Percentiles rank a stretch among this genome's conserved stretches.
These are phyloP conservation scores for Baudoinia panamericana DNA, from an alignment of 495 filamentous ascomycete genomes.

Conservation along the genomic window DNA sequence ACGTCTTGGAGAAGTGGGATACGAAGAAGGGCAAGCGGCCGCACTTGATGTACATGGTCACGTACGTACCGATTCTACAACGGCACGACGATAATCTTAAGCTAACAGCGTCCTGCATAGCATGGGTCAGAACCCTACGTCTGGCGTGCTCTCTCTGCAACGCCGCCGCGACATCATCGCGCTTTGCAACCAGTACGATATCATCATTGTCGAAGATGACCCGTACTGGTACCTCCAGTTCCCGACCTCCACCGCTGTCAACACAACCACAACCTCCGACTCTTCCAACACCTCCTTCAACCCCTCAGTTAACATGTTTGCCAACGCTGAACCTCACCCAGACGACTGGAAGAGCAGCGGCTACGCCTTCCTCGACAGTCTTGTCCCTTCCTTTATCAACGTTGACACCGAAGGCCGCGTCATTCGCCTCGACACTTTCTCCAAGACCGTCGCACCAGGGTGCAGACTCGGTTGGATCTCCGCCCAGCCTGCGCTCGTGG, in stretches of 20 bases:
- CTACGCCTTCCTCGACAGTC: slow-evolving; percentile 65
- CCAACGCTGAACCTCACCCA: slow-evolving; percentile 17
- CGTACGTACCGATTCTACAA: slow-evolving; percentile 49
- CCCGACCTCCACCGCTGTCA: slow-evolving; percentile 43
- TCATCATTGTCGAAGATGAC: slow-evolving; percentile 88
- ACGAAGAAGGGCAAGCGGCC: slow-evolving; percentile 55
- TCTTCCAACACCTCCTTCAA: slow-evolving; percentile 17
- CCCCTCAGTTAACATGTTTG: slow-evolving; percentile 16
- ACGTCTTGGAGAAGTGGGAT: slow-evolving; percentile 77
- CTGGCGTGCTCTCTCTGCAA: slow-evolving; percentile 52
- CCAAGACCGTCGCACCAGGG: slow-evolving; percentile 34
- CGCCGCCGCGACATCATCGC: slow-evolving; percentile 67
- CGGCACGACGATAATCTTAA: not conserved
- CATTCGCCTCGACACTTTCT: slow-evolving; percentile 41
- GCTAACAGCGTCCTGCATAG: slow-evolving; percentile 35
- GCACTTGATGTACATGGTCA: slow-evolving; percentile 80
- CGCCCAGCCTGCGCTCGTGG: slow-evolving; percentile 56
- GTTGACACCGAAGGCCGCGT: slow-evolving; percentile 78
- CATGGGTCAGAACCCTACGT: slow-evolving; percentile 85
- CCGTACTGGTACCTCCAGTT: slow-evolving; percentile 95
- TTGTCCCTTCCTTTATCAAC: slow-evolving; percentile 61
- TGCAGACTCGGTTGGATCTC: slow-evolving; percentile 37
- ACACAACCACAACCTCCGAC: slow-evolving; percentile 22
- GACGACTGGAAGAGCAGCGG: slow-evolving; percentile 45
- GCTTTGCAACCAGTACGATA: slow-evolving; percentile 70